Conservation (phyloP, 2,329 filamentous ascomycete species). For the Diaporthe sp. region DNA sequence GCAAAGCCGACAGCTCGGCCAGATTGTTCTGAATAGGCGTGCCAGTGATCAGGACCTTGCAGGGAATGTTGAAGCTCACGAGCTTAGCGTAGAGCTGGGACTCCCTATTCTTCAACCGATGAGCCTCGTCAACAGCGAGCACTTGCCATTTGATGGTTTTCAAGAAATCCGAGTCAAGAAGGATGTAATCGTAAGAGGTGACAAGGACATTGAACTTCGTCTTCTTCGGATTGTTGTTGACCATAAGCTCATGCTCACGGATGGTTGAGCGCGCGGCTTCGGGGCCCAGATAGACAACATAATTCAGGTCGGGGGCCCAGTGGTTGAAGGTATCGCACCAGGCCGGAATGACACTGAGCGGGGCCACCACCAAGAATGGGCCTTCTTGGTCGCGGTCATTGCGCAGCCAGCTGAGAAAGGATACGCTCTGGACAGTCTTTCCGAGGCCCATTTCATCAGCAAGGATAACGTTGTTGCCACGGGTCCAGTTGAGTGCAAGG, state of each 20-base stretch:
- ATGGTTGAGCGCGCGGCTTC: conserved; percentile 89
- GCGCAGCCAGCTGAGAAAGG: conserved; percentile 96
- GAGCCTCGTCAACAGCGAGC: conserved; percentile 95
- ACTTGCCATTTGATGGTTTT: conserved; percentile 97
- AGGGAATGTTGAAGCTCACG: conserved; percentile 87
- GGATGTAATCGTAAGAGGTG: conserved; percentile 97
- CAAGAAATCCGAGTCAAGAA: conserved; percentile 86
- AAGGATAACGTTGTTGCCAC: conserved; percentile 94
- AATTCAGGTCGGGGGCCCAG: conserved; percentile 97
- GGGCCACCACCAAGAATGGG: conserved; percentile 96
- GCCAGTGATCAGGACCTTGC: conserved; percentile 93
- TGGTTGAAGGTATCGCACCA: conserved; percentile 98
- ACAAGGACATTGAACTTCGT: conserved; percentile 98
- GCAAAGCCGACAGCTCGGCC: conserved; percentile 89
- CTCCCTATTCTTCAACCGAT: conserved; percentile 95
- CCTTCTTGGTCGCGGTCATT: conserved; percentile 92
- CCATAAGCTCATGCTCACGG: conserved; percentile 88
- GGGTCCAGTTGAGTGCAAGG: conserved; percentile 94
- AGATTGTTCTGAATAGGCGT: conserved; percentile 98
- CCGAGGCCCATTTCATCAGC: conserved; percentile 99
- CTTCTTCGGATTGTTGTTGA: conserved; percentile 87
- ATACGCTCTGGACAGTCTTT: conserved; percentile 97
- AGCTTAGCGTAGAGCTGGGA: conserved; percentile 92
- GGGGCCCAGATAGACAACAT: conserved; percentile 95
- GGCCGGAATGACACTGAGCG: conserved; percentile 95